Evolutionary conservation across 306 rosid species (phyloP), one percentile per base, ranked within the genome.

Genomic region (Dryas drummondii): DNA sequence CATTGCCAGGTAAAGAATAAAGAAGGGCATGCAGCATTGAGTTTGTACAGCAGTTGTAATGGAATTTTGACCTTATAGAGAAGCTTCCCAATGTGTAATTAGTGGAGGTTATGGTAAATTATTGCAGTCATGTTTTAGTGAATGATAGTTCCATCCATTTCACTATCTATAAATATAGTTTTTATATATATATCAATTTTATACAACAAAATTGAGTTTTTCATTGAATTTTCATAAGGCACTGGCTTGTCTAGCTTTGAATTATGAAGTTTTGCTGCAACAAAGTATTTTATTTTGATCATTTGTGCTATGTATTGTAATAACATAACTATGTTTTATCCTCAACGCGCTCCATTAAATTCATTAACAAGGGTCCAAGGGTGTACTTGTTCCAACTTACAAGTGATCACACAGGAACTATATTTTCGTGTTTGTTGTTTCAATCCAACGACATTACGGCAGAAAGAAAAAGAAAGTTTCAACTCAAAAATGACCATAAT

Each of bases 31-130:
- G 22, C 55, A 75, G 69, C 16, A 50, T 74, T 59, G 81, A 68
- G 72, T 76, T 60, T 68, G 84, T 61, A 61, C 50, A 54, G 53
- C 45, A 37, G 66, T 59, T 42, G 49, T 60, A 69, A 65, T 57
- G 82, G 59, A 41, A 76, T 69, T 74, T 61, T 80, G 49, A 44
- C 53, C 73, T 54, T 37, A 32, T 27, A 59, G 16, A 60, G 44
- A 44, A 60, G 76, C 2, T 61, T 49, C 69, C 27, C 63, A 32
- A 70, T n/a, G 58, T 73, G 59, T 73, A 73, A 10, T 37, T 73
- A 71, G 19, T 7, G 9, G 53, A 55, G 22, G 75, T 70, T 52
- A 42, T 52, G 27, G 45, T 61, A 49, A 60, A 47, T 61, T 73
- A 61, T 49, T 6, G 17, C 32, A 7, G 8, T 32, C 47, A 58